Conservation (phyloP, 306 rosid genomes). For the Calophaca sinica region DNA sequence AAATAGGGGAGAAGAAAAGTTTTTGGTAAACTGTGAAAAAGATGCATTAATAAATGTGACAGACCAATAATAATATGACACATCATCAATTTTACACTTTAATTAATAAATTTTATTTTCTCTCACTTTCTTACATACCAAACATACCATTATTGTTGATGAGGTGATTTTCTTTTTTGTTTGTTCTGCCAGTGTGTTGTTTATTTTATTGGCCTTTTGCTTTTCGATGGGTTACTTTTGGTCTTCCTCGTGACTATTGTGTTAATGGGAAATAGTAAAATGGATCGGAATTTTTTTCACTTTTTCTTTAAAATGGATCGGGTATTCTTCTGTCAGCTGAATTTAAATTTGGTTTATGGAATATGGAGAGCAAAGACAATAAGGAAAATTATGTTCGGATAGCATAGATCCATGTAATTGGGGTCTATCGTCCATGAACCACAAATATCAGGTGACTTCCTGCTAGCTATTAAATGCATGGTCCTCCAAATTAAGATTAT, state of each 20-base stretch:
- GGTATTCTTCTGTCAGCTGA: constrained; percentile 32
- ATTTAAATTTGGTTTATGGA: constrained; percentile 1
- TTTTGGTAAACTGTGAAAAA: too few species aligned
- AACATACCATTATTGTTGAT: too few species aligned
- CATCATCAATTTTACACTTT: too few species aligned
- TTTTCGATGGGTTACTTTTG: not conserved
- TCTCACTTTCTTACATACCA: too few species aligned
- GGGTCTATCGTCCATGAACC: constrained; percentile 40
- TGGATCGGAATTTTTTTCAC: constrained; percentile 37
- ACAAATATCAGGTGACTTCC: constrained; percentile 20
- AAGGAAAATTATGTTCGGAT: constrained; percentile 42
- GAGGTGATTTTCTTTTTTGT: not conserved
- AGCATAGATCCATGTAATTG: constrained; percentile 14
- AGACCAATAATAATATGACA: too few species aligned
- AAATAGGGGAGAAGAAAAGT: too few species aligned
- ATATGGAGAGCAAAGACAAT: not conserved
- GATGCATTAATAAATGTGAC: too few species aligned
- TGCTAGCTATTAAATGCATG: constrained; percentile 8
- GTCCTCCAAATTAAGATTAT: not conserved
- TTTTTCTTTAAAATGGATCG: not conserved
- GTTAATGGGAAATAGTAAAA: constrained; percentile 20
- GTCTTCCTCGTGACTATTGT: not conserved
- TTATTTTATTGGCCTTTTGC: constrained; percentile 25
- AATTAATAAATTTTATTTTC: too few species aligned
- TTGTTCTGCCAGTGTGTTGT: constrained; percentile 34